Percentiles rank a stretch among this genome's conserved stretches.
phyloP scores from a whole-genome alignment of 306 rosid species.

The Carpinus viminea region DNA sequence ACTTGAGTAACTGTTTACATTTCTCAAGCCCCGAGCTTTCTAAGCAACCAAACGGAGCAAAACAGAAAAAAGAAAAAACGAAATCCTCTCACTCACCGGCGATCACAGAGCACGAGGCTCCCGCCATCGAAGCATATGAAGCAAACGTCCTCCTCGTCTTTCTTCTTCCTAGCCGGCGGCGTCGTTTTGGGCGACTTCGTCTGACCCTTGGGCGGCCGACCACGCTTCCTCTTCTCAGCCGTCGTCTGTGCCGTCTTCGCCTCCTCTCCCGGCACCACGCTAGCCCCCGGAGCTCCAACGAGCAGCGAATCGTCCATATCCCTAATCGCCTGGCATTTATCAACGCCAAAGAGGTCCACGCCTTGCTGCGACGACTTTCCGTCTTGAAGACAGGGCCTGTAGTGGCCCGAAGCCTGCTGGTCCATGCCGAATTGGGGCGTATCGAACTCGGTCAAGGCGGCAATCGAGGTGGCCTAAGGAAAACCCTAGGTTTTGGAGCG shows the following conservation, averaged over 20 bases:
- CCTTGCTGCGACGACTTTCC: not conserved
- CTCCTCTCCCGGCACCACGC: constrained; percentile 21
- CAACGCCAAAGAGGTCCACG: constrained; percentile 26
- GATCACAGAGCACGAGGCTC: constrained; percentile 96
- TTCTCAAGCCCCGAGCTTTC: not conserved
- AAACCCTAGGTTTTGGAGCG: constrained; percentile 53
- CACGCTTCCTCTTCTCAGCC: constrained; percentile 60
- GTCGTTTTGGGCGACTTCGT: constrained; percentile 37
- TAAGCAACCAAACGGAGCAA: constrained; percentile 1
- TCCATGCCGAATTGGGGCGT: constrained; percentile 21
- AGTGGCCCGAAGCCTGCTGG: not conserved
- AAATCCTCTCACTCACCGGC: constrained; percentile 63
- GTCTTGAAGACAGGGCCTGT: constrained; percentile 17
- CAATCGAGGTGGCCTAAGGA: not conserved
- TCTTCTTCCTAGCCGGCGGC: constrained; percentile 36
- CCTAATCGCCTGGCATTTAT: constrained; percentile 32
- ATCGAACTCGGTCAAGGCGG: not conserved
- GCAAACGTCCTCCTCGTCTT: constrained; percentile 91
- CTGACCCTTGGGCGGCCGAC: constrained; percentile 69
- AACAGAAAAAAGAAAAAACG: not conserved
- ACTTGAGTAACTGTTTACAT: not conserved
- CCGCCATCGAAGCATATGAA: constrained; percentile 98
- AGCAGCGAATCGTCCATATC: constrained; percentile 39
- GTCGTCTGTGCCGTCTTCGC: constrained; percentile 31
- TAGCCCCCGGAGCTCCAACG: constrained; percentile 32